A percentile compares a stretch with the other conserved stretches of the same genome.
These are phyloP conservation scores for Alternaria angustiovoidea DNA, from an alignment of 2,329 filamentous ascomycete genomes.

Conservation along the genomic window DNA sequence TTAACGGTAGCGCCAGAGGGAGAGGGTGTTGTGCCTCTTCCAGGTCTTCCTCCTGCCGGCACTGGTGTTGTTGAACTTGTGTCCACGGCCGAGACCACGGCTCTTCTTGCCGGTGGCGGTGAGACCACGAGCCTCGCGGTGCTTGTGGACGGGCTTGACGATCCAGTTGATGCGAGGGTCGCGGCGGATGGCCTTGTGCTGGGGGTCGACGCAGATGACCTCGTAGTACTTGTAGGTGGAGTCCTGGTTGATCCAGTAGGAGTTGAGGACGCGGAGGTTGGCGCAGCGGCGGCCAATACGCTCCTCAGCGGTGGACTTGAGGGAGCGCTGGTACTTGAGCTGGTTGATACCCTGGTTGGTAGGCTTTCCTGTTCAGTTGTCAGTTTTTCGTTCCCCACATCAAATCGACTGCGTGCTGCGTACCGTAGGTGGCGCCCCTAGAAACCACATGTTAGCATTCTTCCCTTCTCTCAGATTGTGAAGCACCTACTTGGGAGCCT, in stretches of 20 bases:
- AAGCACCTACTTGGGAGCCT: constrained; percentile 72
- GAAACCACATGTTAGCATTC: constrained; percentile 37
- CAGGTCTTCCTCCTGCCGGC: constrained; percentile 99
- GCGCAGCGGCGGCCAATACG: constrained; percentile 98
- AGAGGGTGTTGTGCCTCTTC: constrained; percentile 99
- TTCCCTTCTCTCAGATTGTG: not conserved
- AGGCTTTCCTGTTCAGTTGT: constrained; percentile 80
- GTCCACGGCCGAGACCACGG: constrained; percentile 98
- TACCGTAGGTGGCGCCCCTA: constrained; percentile 96
- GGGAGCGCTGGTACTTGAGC: constrained; percentile 99
- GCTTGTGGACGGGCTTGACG: constrained; percentile 99
- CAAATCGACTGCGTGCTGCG: constrained; percentile 48
- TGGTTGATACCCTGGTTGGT: constrained; percentile 99
- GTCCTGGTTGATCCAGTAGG: constrained; percentile 99
- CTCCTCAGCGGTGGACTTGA: constrained; percentile 98
- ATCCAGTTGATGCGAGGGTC: constrained; percentile 99
- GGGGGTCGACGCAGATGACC: constrained; percentile 98
- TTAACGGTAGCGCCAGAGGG: constrained; percentile 97
- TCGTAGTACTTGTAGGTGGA: constrained; percentile 99
- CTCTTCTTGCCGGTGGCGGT: constrained; percentile 99
- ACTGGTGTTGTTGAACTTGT: constrained; percentile 98
- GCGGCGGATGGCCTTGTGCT: constrained; percentile 99
- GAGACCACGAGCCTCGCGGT: constrained; percentile 97
- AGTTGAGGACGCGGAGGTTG: constrained; percentile 99
- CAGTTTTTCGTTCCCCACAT: constrained; percentile 24